phyloP scores from a whole-genome alignment of 2,329 filamentous ascomycete species.

The Curvularia eragrostidis region DNA sequence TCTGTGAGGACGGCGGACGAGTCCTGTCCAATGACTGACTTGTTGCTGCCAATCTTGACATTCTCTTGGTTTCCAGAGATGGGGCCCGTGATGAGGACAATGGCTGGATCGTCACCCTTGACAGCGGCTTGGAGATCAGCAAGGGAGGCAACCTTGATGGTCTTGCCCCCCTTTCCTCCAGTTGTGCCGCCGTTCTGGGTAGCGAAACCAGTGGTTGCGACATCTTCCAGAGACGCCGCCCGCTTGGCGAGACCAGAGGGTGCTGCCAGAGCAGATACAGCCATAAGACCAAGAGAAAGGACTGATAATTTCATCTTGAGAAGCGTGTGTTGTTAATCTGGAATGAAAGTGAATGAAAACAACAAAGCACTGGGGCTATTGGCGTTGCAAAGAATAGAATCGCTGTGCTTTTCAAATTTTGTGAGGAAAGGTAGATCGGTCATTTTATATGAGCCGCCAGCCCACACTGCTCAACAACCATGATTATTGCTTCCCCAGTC shows the following conservation, averaged over 20 bases:
- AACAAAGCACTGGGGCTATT: conserved; percentile 23
- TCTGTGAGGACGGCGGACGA: conserved; percentile 55
- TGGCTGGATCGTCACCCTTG: conserved; percentile 51
- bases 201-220: conserved; percentile 42
- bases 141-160: conserved; percentile 45
- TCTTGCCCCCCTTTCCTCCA: conserved; percentile 49
- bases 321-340: conserved; percentile 14
- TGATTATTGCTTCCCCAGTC: conserved; percentile 6
- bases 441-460: conserved; percentile 18
- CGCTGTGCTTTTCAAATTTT: conserved; percentile 19
- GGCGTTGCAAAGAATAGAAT: conserved; percentile 26
- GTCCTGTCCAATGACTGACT: conserved; percentile 60
- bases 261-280: conserved; percentile 43
- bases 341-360: conserved; percentile 22
- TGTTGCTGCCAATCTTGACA: conserved; percentile 58
- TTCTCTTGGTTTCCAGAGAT: conserved; percentile 51
- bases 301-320: conserved; percentile 42
- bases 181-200: conserved; percentile 49
- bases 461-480: neutral
- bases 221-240: conserved; percentile 37
- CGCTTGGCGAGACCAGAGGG: conserved; percentile 37
- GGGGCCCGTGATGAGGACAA: conserved; percentile 57
- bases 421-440: conserved; percentile 4
- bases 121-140: conserved; percentile 56
- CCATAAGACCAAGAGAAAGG: conserved; percentile 39